Conservation (phyloP, 2,329 filamentous ascomycete species). For the Alternaria tenuissima region DNA sequence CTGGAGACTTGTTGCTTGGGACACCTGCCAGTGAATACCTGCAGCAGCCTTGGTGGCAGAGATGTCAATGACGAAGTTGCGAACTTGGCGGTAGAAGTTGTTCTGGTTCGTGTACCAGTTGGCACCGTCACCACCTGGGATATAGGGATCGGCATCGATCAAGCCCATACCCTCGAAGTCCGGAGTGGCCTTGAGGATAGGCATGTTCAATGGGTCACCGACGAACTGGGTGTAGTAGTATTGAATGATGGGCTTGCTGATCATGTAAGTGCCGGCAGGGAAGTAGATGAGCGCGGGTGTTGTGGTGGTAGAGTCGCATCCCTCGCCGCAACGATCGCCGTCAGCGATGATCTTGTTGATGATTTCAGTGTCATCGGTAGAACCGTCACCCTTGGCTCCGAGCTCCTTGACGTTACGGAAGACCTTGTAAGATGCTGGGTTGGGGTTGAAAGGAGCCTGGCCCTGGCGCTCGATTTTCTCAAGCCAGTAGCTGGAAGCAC, state of each 20-base stretch:
- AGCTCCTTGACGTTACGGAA: constrained; percentile 60
- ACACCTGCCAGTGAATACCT: constrained; percentile 73
- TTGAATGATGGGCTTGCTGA: constrained; percentile 80
- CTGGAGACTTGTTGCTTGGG: constrained; percentile 70
- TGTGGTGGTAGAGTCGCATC: constrained; percentile 85
- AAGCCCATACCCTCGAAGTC: constrained; percentile 84
- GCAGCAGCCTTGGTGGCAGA: constrained; percentile 49
- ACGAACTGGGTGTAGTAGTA: constrained; percentile 95
- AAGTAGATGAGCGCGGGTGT: constrained; percentile 91
- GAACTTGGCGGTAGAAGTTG: constrained; percentile 65
- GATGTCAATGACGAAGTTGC: constrained; percentile 63
- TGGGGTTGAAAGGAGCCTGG: constrained; percentile 67
- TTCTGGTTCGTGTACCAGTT: constrained; percentile 64
- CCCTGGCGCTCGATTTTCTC: constrained; percentile 74
- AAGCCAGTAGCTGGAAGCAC: constrained; percentile 71
- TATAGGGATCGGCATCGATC: constrained; percentile 88
- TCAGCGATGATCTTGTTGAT: constrained; percentile 84
- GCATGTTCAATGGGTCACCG: constrained; percentile 76
- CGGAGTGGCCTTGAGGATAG: constrained; percentile 72
- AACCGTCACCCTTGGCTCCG: constrained; percentile 64
- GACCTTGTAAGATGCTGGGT: constrained; percentile 67
- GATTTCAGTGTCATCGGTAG: constrained; percentile 83
- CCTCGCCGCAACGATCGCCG: constrained; percentile 79
- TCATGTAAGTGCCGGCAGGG: constrained; percentile 83
- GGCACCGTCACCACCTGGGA: constrained; percentile 62